These are phyloP conservation scores for Cyclotella atomus DNA, from an alignment of 108 stramenopile genomes.

Conservation along the genomic window DNA sequence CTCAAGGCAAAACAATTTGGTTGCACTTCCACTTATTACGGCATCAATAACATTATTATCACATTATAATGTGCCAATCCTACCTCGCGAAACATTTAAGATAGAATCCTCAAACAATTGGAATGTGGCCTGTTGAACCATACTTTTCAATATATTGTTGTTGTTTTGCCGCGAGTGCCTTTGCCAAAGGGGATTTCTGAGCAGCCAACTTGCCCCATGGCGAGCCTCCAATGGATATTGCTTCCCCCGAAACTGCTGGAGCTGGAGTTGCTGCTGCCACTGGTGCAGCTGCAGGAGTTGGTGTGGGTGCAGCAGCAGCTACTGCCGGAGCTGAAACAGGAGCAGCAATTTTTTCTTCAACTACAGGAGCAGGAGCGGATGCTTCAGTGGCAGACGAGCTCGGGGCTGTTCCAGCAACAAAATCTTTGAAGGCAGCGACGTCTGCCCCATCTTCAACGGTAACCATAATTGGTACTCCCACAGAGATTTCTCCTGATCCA, in stretches of 20 bases:
- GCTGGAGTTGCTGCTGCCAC: constrained; percentile 43
- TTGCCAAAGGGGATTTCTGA: constrained; percentile 69
- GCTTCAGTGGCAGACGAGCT: constrained; percentile 27
- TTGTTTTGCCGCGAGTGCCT: constrained; percentile 70
- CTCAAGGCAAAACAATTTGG: no score
- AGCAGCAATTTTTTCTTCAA: constrained; percentile 1
- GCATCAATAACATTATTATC: no score
- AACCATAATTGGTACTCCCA: constrained; percentile 92
- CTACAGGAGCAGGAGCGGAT: constrained; percentile 10
- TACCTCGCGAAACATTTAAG: no score
- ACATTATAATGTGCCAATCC: no score
- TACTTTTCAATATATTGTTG: constrained; percentile 75
- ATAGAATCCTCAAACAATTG: constrained; percentile 47
- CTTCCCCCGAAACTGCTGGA: constrained; percentile 26
- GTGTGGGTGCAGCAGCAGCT: constrained; percentile 36
- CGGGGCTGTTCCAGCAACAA: constrained; percentile 50
- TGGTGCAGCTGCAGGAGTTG: constrained; percentile 41
- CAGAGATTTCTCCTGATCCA: constrained; percentile 76
- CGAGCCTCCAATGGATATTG: constrained; percentile 42
- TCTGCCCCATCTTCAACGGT: constrained; percentile 90
- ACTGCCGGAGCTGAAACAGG: constrained; percentile 4
- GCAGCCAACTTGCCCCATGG: constrained; percentile 71
- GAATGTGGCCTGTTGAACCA: constrained; percentile 82
- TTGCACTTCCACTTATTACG: no score
- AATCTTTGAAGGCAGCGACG: constrained; percentile 90